Evolutionary conservation across 192 early-diverging fungal species (phyloP), one percentile per base, ranked within the genome.

Genomic region (Coemansia pectinata): DNA sequence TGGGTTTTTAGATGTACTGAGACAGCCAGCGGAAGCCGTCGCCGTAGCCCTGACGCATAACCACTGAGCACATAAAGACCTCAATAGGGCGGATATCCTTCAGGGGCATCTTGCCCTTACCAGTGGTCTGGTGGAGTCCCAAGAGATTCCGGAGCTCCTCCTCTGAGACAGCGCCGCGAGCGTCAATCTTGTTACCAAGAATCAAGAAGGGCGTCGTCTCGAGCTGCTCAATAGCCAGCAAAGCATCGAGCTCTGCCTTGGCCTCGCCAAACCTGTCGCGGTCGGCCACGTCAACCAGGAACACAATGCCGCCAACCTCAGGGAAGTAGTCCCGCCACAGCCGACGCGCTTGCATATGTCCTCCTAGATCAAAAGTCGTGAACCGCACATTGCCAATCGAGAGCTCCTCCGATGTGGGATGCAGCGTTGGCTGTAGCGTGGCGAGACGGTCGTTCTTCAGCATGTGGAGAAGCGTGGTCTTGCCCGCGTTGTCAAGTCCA

Each of bases 251-350:
- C 86, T 98, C 97, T 11, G 93, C 89, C 86, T 97, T 97, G 65
- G 91, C 85, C 83, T 99, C 97, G 15, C 76, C 39, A 80, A 99
- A 92, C 71, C 97, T 87, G 63, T 87, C 86, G 38, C 80, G 83
- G 74, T 99, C 96, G 33, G 91, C 93, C 68, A 90, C 88, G 73
- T 99, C 97, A 15, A 99, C 96, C 73, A 99, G 86, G 86, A 98
- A 99, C 62, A 99, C 95, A 70, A 99, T 97, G 42, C 96, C 97
- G 69, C 92, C 91, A 64, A 98, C 96, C 74, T 98, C 97, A 42
- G 96, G 95, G 84, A 97, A 98, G 83, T 99, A 99, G 76, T 99
- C 95, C 81, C 93, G 95, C 97, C 97, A 99, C 74, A 99, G 88
- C 70, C 97, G 90, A 62, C 97, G 96, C 45, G 97, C 93, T 84